These are phyloP conservation scores for Myrica gale DNA, from an alignment of 306 rosid genomes.

Conservation along the genomic window DNA sequence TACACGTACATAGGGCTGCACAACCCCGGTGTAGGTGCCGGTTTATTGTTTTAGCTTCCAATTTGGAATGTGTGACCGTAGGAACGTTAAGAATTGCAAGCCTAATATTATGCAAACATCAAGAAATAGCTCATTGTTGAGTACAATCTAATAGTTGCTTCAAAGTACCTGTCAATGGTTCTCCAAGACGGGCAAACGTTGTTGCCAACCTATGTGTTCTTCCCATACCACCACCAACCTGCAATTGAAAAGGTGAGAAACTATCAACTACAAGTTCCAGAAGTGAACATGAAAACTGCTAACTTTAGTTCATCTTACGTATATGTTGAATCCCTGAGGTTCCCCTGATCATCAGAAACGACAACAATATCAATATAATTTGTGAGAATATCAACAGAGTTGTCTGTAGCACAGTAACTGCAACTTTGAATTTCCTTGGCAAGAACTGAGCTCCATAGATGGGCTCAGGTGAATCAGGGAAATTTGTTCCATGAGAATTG, in stretches of 20 bases:
- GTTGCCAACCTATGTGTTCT: conserved; percentile 86
- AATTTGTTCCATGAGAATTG: conserved; percentile 87
- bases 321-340: conserved; percentile 88
- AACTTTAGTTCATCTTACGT: conserved; percentile 55
- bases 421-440: conserved; percentile 96
- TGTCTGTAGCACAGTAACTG: conserved; percentile 93
- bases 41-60: too few relatives aligned
- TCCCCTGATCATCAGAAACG: conserved; percentile 66
- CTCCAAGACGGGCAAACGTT: conserved; percentile 87
- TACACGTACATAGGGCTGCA: too few relatives aligned
- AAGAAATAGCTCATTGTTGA: too few relatives aligned
- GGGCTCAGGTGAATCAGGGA: conserved; percentile 90
- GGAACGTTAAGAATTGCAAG: too few relatives aligned
- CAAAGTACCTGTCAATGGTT: too few relatives aligned
- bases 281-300: conserved; percentile 13
- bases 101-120: too few relatives aligned
- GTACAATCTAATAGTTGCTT: too few relatives aligned
- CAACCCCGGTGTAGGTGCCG: too few relatives aligned
- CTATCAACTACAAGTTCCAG: conserved; percentile 19
- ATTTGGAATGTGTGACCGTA: too few relatives aligned
- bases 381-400: conserved; percentile 91
- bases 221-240: conserved; percentile 99
- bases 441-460: conserved; percentile 94
- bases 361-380: conserved; percentile 89
- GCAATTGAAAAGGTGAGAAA: conserved; percentile 35